Conservation (phyloP, 225 moss, liverwort and hornwort genomes). For the Polytrichum formosum region DNA sequence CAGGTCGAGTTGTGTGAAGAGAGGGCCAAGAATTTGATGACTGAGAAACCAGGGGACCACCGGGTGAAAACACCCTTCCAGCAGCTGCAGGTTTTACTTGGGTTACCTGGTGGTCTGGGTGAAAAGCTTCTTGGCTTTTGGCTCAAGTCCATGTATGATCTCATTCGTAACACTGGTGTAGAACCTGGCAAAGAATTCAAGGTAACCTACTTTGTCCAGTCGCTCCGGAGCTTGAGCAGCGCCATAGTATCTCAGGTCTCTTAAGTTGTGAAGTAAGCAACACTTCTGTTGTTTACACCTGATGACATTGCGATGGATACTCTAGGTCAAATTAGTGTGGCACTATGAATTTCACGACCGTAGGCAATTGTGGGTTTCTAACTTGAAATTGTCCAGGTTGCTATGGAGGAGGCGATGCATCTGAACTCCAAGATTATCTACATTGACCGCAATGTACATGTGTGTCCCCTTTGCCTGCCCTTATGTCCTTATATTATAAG, state of each 20-base stretch:
- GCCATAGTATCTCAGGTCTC: background rate
- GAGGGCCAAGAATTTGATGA: constrained; percentile 59
- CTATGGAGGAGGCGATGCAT: constrained; percentile 75
- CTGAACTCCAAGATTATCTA: constrained; percentile 61
- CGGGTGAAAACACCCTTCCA: constrained; percentile 52
- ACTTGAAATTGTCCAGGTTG: constrained; percentile 60
- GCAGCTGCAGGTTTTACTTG: constrained; percentile 57
- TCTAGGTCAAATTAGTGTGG: background rate
- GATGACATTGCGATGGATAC: background rate
- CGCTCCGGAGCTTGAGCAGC: constrained; percentile 1
- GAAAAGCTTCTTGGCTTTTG: constrained; percentile 77
- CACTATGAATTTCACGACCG: background rate
- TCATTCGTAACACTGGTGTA: constrained; percentile 87
- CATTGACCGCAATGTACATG: constrained; percentile 83
- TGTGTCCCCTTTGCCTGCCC: constrained; percentile 31
- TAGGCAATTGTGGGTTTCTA: background rate
- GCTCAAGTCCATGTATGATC: constrained; percentile 80
- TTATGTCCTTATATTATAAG: background rate
- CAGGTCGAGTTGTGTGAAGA: constrained; percentile 63
- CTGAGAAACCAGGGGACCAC: constrained; percentile 34
- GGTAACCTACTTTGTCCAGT: constrained; percentile 44
- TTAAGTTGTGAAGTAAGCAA: background rate
- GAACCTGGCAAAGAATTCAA: constrained; percentile 99
- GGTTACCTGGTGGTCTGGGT: constrained; percentile 73
- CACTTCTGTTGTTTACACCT: background rate